Conservation (phyloP, 768 basidiomycete species). For the Lactifluus subvellereus region DNA sequence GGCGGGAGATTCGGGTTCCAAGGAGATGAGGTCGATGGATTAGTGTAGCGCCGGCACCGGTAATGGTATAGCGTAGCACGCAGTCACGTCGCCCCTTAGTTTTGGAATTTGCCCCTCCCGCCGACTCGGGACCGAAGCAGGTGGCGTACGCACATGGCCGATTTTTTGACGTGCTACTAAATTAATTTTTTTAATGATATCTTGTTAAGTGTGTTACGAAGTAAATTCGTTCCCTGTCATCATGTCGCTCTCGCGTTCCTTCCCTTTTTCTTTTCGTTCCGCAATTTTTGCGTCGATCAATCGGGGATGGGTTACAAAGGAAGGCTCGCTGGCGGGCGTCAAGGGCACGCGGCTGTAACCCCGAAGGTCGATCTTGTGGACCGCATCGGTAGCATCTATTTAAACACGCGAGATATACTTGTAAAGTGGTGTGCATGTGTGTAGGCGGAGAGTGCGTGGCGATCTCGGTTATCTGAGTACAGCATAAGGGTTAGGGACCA, state of each 20-base stretch:
- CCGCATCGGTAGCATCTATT: background rate
- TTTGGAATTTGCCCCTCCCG: too few relatives aligned
- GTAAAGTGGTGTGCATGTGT: background rate
- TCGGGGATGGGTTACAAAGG: too few relatives aligned
- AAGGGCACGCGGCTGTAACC: background rate
- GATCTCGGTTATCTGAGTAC: slow-evolving; percentile 3
- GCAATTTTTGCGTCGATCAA: background rate
- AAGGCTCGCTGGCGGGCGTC: background rate
- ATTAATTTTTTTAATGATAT: background rate
- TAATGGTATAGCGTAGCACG: background rate
- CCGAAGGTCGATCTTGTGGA: slow-evolving; percentile 5
- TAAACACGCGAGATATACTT: background rate
- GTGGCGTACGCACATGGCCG: background rate
- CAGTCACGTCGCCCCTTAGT: too few relatives aligned
- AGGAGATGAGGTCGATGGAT: too few relatives aligned
- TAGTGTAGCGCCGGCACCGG: background rate
- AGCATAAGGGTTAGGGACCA: background rate
- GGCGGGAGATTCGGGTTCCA: too few relatives aligned
- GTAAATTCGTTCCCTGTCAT: background rate
- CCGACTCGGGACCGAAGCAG: background rate
- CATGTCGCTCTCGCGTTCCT: background rate
- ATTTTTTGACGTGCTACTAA: too few relatives aligned
- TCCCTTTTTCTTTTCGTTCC: background rate
- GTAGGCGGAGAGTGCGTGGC: background rate
- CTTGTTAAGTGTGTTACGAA: background rate